phyloP scores from a whole-genome alignment of 129 eudicot species.

The Silybum marianum region DNA sequence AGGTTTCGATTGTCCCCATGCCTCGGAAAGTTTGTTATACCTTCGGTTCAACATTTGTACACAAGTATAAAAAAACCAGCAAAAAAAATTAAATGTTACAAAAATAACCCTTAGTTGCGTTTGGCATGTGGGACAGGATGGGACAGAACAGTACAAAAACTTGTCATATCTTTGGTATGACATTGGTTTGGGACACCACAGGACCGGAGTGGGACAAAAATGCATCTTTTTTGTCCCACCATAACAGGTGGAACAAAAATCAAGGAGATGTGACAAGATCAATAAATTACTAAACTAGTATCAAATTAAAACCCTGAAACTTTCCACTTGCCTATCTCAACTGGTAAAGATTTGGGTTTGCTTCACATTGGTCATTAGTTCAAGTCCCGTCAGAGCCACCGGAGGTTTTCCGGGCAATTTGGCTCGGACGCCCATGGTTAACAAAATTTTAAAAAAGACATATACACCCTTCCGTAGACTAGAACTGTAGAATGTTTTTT shows the following conservation, averaged over 20 bases:
- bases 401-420: neutral
- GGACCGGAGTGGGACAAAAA: neutral
- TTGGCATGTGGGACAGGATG: neutral
- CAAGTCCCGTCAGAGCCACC: neutral
- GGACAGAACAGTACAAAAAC: neutral
- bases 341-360: neutral
- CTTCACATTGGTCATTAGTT: neutral
- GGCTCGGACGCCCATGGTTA: neutral
- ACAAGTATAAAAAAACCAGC: neutral
- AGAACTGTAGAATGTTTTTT: no score
- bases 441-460: neutral
- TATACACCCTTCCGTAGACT: neutral
- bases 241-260: neutral
- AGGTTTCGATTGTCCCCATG: constrained; percentile 80
- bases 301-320: neutral
- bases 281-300: neutral
- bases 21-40: constrained; percentile 72
- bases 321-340: neutral
- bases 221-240: neutral
- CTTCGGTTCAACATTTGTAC: constrained; percentile 30
- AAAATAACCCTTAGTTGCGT: neutral
- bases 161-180: neutral
- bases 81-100: neutral
- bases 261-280: neutral
- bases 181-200: neutral